A percentile compares a stretch with the other conserved stretches of the same genome.
These are phyloP conservation scores for Alternaria panax DNA, from an alignment of 2,329 filamentous ascomycete genomes.

Conservation along the genomic window DNA sequence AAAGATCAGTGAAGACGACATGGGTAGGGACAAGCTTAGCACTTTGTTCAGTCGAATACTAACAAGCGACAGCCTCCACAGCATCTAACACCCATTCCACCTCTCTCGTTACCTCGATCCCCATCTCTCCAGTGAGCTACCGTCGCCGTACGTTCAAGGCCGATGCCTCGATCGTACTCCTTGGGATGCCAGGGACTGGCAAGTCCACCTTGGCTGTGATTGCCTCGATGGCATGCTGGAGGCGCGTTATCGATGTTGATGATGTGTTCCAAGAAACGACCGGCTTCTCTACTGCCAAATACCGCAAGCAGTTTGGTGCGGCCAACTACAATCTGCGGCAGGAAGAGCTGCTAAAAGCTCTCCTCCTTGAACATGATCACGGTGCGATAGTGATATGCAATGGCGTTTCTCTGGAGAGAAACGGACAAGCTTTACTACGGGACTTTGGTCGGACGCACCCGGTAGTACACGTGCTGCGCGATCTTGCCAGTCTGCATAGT, in stretches of 20 bases:
- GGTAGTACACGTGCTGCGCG: conserved; percentile 73
- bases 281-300: conserved; percentile 67
- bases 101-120: conserved; percentile 37
- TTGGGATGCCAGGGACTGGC: conserved; percentile 76
- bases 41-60: conserved; percentile 6
- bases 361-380: conserved; percentile 65
- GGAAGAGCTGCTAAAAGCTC: conserved; percentile 66
- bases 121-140: conserved; percentile 22
- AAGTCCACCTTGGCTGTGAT: conserved; percentile 81
- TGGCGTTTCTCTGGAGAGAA: conserved; percentile 71
- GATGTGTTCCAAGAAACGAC: conserved; percentile 70
- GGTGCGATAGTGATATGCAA: conserved; percentile 76
- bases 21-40: conserved; percentile 14
- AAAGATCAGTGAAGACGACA: conserved; percentile 15
- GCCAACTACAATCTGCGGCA: conserved; percentile 70
- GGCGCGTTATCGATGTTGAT: conserved; percentile 74
- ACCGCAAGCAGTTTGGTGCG: conserved; percentile 68
- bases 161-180: conserved; percentile 74
- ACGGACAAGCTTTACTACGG: conserved; percentile 65
- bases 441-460: conserved; percentile 71
- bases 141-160: conserved; percentile 57
- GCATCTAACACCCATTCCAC: conserved; percentile 39
- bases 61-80: conserved; percentile 25
- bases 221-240: conserved; percentile 72
- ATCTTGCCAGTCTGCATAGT: conserved; percentile 68